Evolutionary conservation across 441 rosid species (phyloP).

Genomic region (Theobroma grandiflorum): DNA sequence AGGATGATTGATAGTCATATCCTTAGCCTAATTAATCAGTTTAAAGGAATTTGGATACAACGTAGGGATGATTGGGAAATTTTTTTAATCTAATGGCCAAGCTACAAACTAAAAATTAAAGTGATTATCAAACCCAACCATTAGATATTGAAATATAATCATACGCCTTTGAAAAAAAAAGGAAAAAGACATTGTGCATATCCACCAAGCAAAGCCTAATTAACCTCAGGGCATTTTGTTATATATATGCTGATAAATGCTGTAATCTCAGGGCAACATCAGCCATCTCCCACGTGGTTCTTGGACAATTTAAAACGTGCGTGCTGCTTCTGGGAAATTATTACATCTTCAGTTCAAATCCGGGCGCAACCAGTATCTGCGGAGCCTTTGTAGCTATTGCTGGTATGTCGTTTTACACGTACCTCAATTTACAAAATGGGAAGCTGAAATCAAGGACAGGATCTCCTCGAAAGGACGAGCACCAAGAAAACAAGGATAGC

Average conservation of each 20-base stretch:
- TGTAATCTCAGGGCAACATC: constrained; percentile 65
- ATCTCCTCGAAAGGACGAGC: constrained; percentile 34
- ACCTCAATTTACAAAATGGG: constrained; percentile 48
- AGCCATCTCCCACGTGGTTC: constrained; percentile 72
- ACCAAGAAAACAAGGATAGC: constrained; percentile 46
- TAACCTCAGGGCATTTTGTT: too few relatives aligned
- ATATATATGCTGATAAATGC: neutral
- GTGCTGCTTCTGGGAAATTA: constrained; percentile 68
- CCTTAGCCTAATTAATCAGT: too few relatives aligned
- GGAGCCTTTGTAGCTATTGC: constrained; percentile 69
- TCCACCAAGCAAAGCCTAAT: too few relatives aligned
- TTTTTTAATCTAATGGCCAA: too few relatives aligned
- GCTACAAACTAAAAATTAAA: too few relatives aligned
- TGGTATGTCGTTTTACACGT: constrained; percentile 67
- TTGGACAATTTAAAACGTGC: constrained; percentile 81
- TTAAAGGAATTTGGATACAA: too few relatives aligned
- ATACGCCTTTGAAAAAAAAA: too few relatives aligned
- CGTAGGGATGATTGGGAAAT: too few relatives aligned
- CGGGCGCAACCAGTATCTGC: constrained; percentile 60
- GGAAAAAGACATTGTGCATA: too few relatives aligned
- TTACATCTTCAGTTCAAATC: constrained; percentile 65
- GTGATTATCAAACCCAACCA: too few relatives aligned
- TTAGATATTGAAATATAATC: too few relatives aligned
- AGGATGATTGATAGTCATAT: too few relatives aligned
- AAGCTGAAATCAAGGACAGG: constrained; percentile 52